A percentile compares a stretch with the other conserved stretches of the same genome.
These are phyloP conservation scores for Bombardia bombarda DNA, from an alignment of 495 filamentous ascomycete species.

Conservation along the genomic window DNA sequence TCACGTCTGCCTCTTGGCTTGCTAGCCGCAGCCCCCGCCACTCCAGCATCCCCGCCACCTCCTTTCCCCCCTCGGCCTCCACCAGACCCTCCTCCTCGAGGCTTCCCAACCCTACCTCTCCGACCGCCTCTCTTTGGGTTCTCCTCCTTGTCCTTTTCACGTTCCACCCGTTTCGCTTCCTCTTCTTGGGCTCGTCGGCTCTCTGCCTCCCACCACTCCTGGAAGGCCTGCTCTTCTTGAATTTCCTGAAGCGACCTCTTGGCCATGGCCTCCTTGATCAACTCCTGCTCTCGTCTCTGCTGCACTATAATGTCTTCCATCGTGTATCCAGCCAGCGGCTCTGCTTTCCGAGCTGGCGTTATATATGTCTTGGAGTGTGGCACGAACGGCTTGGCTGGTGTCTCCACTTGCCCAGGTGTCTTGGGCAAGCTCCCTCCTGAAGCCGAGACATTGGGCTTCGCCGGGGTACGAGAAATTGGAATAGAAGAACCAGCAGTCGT, in stretches of 20 bases:
- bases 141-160: conserved; percentile 21
- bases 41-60: background rate
- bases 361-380: conserved; percentile 47
- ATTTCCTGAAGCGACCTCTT: conserved; percentile 88
- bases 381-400: conserved; percentile 17
- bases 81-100: background rate
- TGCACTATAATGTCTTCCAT: conserved; percentile 85
- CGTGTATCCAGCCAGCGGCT: conserved; percentile 56
- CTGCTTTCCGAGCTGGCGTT: conserved; percentile 34
- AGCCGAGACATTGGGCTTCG: conserved; percentile 2
- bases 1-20: conserved; percentile 7
- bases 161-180: conserved; percentile 40
- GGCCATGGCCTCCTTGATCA: conserved; percentile 70
- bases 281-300: conserved; percentile 77
- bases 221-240: conserved; percentile 91
- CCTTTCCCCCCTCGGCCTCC: background rate
- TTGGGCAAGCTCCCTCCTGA: conserved; percentile 8
- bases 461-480: conserved; percentile 1
- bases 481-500: conserved; percentile 10
- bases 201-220: conserved; percentile 97
- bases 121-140: conserved; percentile 13
- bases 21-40: background rate
- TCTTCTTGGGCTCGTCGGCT: conserved; percentile 60
- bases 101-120: conserved; percentile 23
- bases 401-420: background rate